Percentiles rank a stretch among this genome's conserved stretches.
Conservation (phyloP, 305 asterid genomes). For the Striga hermonthica region DNA sequence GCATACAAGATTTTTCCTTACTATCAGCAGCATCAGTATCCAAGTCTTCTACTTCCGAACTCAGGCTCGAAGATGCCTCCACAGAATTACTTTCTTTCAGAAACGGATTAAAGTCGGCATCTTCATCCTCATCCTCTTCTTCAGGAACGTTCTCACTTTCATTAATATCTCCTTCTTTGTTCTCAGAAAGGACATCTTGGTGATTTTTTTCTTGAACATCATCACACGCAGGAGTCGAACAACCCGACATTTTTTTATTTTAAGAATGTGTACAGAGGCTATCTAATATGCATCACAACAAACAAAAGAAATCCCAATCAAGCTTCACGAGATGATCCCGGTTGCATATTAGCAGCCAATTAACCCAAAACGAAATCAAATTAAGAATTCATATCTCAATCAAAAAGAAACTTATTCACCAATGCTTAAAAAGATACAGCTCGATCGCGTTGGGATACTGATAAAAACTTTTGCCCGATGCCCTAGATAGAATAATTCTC, state of each 20-base stretch:
- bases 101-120: slow-evolving; percentile 82
- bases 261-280: slow-evolving; percentile 22
- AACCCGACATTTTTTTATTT: slow-evolving; percentile 40
- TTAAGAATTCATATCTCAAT: neutral
- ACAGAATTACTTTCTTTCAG: slow-evolving; percentile 56
- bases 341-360: slow-evolving; percentile 27
- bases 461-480: neutral
- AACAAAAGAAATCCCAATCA: slow-evolving; percentile 4
- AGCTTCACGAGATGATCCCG: slow-evolving; percentile 23
- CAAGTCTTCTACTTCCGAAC: slow-evolving; percentile 85
- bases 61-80: slow-evolving; percentile 89
- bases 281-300: slow-evolving; percentile 27
- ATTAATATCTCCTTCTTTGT: slow-evolving; percentile 34
- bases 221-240: slow-evolving; percentile 37
- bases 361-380: neutral
- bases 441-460: neutral
- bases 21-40: slow-evolving; percentile 64
- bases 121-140: slow-evolving; percentile 90
- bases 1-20: slow-evolving; percentile 37
- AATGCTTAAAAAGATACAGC: slow-evolving; percentile 12
- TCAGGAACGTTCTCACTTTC: slow-evolving; percentile 35
- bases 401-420: neutral
- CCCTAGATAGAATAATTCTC: neutral
- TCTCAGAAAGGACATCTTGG: slow-evolving; percentile 32
- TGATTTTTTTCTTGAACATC: slow-evolving; percentile 36